Percentiles rank a stretch among this genome's conserved stretches.
phyloP scores from a whole-genome alignment of 2,329 filamentous ascomycete genomes.

The Hyphodiscus sp. region DNA sequence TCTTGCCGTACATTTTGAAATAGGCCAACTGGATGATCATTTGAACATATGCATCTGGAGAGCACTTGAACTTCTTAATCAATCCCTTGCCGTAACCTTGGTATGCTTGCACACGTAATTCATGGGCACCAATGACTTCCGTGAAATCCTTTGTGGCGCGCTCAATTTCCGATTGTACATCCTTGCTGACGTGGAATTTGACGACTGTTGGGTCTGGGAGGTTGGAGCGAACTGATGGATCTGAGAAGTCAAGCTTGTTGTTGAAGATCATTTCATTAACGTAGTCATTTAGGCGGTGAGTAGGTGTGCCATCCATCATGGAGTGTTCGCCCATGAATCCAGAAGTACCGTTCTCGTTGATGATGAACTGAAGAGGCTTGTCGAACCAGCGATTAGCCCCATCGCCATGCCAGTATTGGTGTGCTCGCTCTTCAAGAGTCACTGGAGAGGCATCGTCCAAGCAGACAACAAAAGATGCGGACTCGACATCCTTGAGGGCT shows the following conservation, averaged over 20 bases:
- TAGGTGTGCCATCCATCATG: conserved; percentile 99
- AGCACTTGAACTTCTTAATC: conserved; percentile 99
- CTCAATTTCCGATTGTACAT: conserved; percentile 71
- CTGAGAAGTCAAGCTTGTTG: conserved; percentile 87
- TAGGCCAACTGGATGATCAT: conserved; percentile 98
- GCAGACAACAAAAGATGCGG: conserved; percentile 85
- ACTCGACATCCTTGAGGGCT: conserved; percentile 75
- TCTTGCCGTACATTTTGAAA: conserved; percentile 98
- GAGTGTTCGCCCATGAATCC: conserved; percentile 98
- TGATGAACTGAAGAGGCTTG: conserved; percentile 95
- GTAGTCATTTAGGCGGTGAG: conserved; percentile 93
- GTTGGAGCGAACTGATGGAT: conserved; percentile 70
- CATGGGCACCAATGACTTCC: conserved; percentile 76
- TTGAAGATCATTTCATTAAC: conserved; percentile 86
- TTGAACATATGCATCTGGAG: conserved; percentile 94
- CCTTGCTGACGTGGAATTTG: conserved; percentile 69
- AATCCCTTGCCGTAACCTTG: conserved; percentile 96
- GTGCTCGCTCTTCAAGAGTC: conserved; percentile 90
- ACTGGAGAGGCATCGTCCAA: conserved; percentile 87
- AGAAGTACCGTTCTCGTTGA: conserved; percentile 96
- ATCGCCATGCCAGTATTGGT: conserved; percentile 97
- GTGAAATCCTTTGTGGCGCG: conserved; percentile 73
- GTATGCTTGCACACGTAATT: conserved; percentile 90
- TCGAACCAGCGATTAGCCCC: conserved; percentile 95
- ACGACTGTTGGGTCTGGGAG: conserved; percentile 75